Percentiles rank a stretch among this genome's conserved stretches.
Conservation (phyloP, 2,329 filamentous ascomycete genomes). For the Cercospora sp. region DNA sequence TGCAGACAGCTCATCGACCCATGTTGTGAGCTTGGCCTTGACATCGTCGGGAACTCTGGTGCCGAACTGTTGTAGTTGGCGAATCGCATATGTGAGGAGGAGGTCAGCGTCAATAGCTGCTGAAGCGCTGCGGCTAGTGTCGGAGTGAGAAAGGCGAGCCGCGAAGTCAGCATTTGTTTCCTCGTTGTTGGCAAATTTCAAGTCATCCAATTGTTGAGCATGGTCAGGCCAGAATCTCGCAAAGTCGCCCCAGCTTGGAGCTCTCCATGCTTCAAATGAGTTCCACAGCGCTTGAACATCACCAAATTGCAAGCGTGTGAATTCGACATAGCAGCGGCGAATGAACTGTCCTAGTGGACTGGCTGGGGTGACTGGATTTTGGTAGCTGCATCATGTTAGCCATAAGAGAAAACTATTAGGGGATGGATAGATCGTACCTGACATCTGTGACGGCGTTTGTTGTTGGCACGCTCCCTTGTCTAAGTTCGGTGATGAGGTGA, state of each 20-base stretch:
- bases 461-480: neutral
- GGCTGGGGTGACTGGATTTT: slow-evolving; percentile 59
- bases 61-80: slow-evolving; percentile 80
- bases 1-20: slow-evolving; percentile 32
- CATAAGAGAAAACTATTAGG: neutral
- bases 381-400: neutral
- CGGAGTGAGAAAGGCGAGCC: neutral
- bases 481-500: slow-evolving; percentile 57
- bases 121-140: slow-evolving; percentile 8
- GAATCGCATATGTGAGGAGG: slow-evolving; percentile 83
- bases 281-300: slow-evolving; percentile 79
- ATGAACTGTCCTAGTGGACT: slow-evolving; percentile 83
- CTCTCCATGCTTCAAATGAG: slow-evolving; percentile 75
- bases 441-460: neutral
- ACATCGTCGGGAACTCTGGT: slow-evolving; percentile 74
- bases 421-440: neutral
- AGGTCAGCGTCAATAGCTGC: slow-evolving; percentile 34
- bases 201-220: slow-evolving; percentile 21
- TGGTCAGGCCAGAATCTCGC: slow-evolving; percentile 53
- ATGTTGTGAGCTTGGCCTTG: slow-evolving; percentile 63
- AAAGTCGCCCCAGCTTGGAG: slow-evolving; percentile 67
- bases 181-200: neutral
- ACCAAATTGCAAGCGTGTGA: slow-evolving; percentile 74
- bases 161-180: neutral
- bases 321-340: slow-evolving; percentile 74